Evolutionary conservation across 2,329 filamentous ascomycete genomes (phyloP).

Genomic region (Neofusicoccum parvum): DNA sequence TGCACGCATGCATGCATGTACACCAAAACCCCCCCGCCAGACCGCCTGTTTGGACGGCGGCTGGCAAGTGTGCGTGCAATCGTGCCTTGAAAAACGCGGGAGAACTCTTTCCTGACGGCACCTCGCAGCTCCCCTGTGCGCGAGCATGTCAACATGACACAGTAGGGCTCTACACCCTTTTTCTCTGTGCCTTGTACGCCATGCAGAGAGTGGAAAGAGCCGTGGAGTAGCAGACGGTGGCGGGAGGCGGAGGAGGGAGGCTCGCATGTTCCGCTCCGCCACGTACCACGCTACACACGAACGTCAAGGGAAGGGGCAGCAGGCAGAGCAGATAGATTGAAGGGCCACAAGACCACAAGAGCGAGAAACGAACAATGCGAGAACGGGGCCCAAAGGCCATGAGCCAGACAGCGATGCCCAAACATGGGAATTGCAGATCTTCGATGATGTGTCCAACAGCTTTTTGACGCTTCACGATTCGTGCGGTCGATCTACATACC

Average conservation of each 20-base stretch:
- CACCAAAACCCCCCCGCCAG: background rate
- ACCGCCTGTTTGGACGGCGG: background rate
- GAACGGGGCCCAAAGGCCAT: background rate
- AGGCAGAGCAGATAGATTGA: too few species aligned
- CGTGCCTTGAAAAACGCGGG: too few species aligned
- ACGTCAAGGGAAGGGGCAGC: background rate
- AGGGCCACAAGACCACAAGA: background rate
- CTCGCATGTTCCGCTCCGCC: background rate
- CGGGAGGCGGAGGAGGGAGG: background rate
- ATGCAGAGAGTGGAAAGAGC: background rate
- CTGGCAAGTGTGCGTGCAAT: background rate
- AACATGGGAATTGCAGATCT: too few species aligned
- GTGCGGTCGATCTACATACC: too few species aligned
- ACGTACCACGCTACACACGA: conserved; percentile 12
- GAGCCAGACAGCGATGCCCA: too few species aligned
- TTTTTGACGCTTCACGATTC: too few species aligned
- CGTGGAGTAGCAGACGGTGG: background rate
- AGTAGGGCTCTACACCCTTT: background rate
- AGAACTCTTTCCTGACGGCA: too few species aligned
- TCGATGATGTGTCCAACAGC: too few species aligned
- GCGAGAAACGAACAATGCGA: background rate
- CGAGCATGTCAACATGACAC: background rate
- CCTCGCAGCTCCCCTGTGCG: too few species aligned
- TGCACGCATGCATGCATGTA: background rate
- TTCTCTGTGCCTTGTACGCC: background rate